A percentile compares a stretch with the other conserved stretches of the same genome.
Conservation (phyloP, 257 asterid genomes). For the Cynanchum wilfordii region DNA sequence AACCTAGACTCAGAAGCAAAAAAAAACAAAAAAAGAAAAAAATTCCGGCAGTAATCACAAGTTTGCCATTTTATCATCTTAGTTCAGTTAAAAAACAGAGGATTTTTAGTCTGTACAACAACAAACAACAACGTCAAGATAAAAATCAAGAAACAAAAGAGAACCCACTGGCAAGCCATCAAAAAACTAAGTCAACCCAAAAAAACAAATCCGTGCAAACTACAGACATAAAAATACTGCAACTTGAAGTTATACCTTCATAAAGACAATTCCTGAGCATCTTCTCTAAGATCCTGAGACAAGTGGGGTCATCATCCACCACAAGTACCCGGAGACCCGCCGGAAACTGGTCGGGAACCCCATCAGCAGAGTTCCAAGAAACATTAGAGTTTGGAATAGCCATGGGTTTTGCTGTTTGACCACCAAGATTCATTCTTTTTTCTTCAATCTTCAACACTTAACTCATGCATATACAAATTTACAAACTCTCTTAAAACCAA, state of each 20-base stretch:
- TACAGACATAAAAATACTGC: neutral
- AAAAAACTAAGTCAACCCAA: neutral
- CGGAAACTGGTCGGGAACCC: slow-evolving; percentile 70
- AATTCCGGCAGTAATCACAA: neutral
- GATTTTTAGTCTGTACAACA: neutral
- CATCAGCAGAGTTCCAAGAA: slow-evolving; percentile 65
- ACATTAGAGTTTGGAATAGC: slow-evolving; percentile 37
- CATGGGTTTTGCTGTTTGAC: slow-evolving; percentile 39
- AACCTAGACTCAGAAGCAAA: neutral
- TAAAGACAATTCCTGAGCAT: slow-evolving; percentile 75
- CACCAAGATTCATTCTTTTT: slow-evolving; percentile 58
- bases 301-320: slow-evolving; percentile 94
- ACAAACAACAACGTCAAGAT: neutral
- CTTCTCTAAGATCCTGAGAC: slow-evolving; percentile 85
- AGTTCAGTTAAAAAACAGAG: neutral
- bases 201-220: neutral
- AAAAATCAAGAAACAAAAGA: neutral
- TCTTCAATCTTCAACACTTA: slow-evolving; percentile 19
- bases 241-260: slow-evolving; percentile 43
- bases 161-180: neutral
- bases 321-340: slow-evolving; percentile 85
- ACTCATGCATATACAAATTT: slow-evolving; percentile 13
- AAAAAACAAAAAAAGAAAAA: neutral
- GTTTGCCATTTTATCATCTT: neutral
- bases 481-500: slow-evolving; percentile 8